phyloP scores from a whole-genome alignment of 108 stramenopile genomes.

The Cyclotella distinguenda region DNA sequence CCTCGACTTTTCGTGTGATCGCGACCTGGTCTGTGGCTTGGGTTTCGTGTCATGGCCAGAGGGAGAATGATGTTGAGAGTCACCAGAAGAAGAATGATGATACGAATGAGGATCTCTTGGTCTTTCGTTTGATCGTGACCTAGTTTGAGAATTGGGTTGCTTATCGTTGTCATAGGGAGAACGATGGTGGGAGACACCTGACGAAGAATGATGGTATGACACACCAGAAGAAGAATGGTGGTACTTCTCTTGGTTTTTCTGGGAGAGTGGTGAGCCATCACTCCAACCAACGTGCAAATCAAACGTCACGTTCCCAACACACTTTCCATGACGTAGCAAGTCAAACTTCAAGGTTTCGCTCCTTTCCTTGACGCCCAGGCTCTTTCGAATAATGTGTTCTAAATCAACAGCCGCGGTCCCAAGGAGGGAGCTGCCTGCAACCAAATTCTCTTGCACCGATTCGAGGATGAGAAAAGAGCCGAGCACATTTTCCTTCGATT shows the following conservation, averaged over 20 bases:
- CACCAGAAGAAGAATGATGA: too few species aligned
- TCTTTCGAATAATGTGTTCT: not conserved
- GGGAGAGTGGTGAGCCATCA: not conserved
- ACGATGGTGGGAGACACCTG: too few species aligned
- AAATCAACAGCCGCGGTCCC: slow-evolving; percentile 3
- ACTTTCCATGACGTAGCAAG: slow-evolving; percentile 1
- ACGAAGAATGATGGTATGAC: not conserved
- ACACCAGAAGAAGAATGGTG: not conserved
- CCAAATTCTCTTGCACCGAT: slow-evolving; percentile 3
- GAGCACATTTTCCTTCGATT: not conserved
- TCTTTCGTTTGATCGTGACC: too few species aligned
- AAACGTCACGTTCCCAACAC: not conserved
- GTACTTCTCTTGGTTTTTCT: too few species aligned
- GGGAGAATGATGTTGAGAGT: too few species aligned
- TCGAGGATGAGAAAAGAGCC: not conserved
- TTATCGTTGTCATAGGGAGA: too few species aligned
- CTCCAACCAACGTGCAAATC: not conserved
- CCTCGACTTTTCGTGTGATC: not conserved
- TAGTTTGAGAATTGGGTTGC: too few species aligned
- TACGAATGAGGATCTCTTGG: too few species aligned
- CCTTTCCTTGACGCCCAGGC: not conserved
- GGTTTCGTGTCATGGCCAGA: too few species aligned
- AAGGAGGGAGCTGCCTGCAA: not conserved
- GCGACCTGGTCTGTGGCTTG: not conserved
- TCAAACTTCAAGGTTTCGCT: not conserved